Base-by-base conservation (phyloP, 2,329 filamentous ascomycete genomes). In the Pseudogymnoascus sp. region DNA sequence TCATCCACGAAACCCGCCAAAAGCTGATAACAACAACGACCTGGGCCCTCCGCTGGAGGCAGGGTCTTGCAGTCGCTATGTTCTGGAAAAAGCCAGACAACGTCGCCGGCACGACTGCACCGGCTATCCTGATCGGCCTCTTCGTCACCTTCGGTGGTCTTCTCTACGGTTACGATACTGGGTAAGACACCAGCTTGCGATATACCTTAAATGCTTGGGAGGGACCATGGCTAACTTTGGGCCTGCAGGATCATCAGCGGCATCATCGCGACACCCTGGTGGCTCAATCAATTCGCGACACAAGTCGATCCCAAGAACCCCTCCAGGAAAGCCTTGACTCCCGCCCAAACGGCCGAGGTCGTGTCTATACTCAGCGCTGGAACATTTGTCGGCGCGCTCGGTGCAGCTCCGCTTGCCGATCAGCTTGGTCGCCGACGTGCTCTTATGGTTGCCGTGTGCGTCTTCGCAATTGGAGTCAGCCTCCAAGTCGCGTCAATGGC, bases 351-450 rank as follows among this genome's bases (percentile, higher is more conserved):
- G 53, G 87, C 90, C 21, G 79, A 89, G 66, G 88, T 92, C 64
- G 90, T 94, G 60, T 88, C 90, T 14, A 93, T 95, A 67, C 81
- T 95, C 47, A 93, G 90, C 65, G 88, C 87, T 42, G 91, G 91
- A 59, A 94, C 90, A 33, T 86, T 90, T 68, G 77, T 91, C 62
- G 91, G 91, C 42, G 82, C 91, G 31, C 79, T 94, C 23, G 73
- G 85, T 12, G 84, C 89, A 42, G 89, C 89, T 10, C 89, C 88
- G 1, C 74, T 84, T 5, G 90, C 85, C 61, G 91, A 95, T 87
- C 69, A 61, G 64, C 66, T 73, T 12, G 72, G 72, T 35, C 69
- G 72, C 67, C 85, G 90, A 60, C 77, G 82, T 64, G 90, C 88
- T 38, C 81, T 92, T 63, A 85, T 92, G 66, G 75, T 82, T 59